These are phyloP conservation scores for Saccharomycopsis sp. DNA, from an alignment of 805 yeast species.

Conservation along the genomic window DNA sequence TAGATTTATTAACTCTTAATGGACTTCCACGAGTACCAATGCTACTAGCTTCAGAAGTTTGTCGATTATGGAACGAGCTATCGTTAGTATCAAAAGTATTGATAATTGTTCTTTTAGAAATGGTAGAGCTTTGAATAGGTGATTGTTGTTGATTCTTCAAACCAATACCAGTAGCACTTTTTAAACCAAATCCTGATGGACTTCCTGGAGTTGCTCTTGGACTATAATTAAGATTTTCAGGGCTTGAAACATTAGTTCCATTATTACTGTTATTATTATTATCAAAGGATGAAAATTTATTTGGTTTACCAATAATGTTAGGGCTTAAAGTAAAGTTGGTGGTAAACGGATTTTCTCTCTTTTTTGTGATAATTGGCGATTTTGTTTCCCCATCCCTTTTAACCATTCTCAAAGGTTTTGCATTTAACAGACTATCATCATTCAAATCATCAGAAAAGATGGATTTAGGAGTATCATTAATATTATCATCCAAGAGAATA, in stretches of 20 bases:
- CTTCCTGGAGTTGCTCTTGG: background rate
- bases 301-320: background rate
- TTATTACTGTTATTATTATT: background rate
- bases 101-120: background rate
- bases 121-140: background rate
- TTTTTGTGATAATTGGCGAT: constrained; percentile 17
- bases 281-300: background rate
- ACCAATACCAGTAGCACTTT: constrained; percentile 3
- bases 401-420: constrained; percentile 57
- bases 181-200: background rate
- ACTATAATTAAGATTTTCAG: background rate
- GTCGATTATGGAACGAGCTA: background rate
- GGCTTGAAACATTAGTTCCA: background rate
- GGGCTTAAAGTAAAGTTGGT: constrained; percentile 20
- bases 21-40: no score
- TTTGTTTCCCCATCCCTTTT: constrained; percentile 33
- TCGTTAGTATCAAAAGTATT: background rate
- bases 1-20: no score
- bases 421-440: background rate
- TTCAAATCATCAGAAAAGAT: background rate
- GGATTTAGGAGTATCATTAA: background rate
- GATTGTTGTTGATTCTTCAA: background rate
- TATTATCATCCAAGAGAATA: background rate
- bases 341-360: constrained; percentile 19
- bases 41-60: background rate